phyloP scores from a whole-genome alignment of 2,329 filamentous ascomycete species.

The Pestalotiopsis sp. region DNA sequence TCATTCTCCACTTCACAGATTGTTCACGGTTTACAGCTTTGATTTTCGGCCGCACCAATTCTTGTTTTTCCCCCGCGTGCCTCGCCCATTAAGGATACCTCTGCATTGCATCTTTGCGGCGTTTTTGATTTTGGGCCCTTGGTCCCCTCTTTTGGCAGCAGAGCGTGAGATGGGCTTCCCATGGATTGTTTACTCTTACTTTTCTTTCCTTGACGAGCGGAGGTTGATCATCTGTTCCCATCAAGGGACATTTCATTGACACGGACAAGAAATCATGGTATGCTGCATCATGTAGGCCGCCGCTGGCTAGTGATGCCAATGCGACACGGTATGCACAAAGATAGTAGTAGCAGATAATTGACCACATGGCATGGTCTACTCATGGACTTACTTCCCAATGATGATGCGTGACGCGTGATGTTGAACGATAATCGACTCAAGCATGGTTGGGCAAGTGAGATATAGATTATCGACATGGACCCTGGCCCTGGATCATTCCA shows the following conservation, averaged over 20 bases:
- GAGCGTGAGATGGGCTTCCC: constrained; percentile 23
- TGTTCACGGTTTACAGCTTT: constrained; percentile 20
- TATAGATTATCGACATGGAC: not conserved
- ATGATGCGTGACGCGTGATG: no score
- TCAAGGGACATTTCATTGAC: constrained; percentile 8
- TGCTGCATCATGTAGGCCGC: not conserved
- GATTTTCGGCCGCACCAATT: constrained; percentile 14
- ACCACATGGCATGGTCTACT: not conserved
- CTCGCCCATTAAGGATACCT: constrained; percentile 23
- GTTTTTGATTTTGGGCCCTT: constrained; percentile 19
- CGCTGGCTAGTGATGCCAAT: not conserved
- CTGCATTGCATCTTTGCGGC: constrained; percentile 34
- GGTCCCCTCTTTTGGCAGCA: constrained; percentile 18
- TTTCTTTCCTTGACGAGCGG: not conserved
- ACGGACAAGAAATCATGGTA: not conserved
- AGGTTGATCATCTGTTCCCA: not conserved
- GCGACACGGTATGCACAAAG: not conserved
- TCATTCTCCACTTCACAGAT: constrained; percentile 32
- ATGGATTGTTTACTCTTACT: constrained; percentile 10
- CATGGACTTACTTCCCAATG: not conserved
- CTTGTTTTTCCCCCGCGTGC: constrained; percentile 15
- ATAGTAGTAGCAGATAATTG: no score
- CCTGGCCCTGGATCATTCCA: not conserved
- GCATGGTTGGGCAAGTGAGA: no score
- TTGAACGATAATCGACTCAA: no score